Conservation (phyloP, 768 basidiomycete genomes). For the Tylopilus subfusipes region DNA sequence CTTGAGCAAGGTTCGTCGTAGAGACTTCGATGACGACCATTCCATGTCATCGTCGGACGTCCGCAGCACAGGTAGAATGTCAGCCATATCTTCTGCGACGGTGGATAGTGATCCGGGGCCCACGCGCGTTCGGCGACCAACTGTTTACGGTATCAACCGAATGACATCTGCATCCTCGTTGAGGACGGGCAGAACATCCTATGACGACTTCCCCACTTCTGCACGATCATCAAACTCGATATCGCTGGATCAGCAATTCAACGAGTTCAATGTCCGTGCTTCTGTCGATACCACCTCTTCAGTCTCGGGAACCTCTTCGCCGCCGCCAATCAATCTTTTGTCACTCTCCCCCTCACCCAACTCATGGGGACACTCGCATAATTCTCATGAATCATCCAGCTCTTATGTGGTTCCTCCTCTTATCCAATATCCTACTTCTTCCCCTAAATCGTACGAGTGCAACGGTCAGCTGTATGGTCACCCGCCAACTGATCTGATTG, state of each 20-base stretch:
- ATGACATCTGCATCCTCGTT: constrained; percentile 76
- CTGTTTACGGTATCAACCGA: constrained; percentile 63
- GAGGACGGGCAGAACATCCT: constrained; percentile 52
- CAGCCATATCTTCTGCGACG: constrained; percentile 76
- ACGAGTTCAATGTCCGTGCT: constrained; percentile 70
- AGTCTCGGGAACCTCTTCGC: constrained; percentile 63
- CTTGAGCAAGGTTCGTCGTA: constrained; percentile 70
- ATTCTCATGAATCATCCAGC: constrained; percentile 38
- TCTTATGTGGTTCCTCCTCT: constrained; percentile 36
- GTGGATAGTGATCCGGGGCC: constrained; percentile 88
- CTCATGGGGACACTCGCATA: constrained; percentile 51
- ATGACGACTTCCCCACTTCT: constrained; percentile 69
- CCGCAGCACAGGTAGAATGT: constrained; percentile 69
- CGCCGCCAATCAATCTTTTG: constrained; percentile 71
- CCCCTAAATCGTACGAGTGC: constrained; percentile 47
- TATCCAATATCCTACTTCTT: constrained; percentile 38
- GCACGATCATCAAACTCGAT: constrained; percentile 78
- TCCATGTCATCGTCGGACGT: constrained; percentile 89
- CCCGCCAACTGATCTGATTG: constrained; percentile 58
- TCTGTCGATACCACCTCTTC: constrained; percentile 59
- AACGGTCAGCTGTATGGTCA: constrained; percentile 49
- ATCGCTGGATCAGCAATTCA: constrained; percentile 71
- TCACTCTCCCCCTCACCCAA: constrained; percentile 65
- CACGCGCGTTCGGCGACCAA: constrained; percentile 58
- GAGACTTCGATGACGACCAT: constrained; percentile 87